These are phyloP conservation scores for Bidens hawaiensis DNA, from an alignment of 140 eudicot species.

Conservation along the genomic window DNA sequence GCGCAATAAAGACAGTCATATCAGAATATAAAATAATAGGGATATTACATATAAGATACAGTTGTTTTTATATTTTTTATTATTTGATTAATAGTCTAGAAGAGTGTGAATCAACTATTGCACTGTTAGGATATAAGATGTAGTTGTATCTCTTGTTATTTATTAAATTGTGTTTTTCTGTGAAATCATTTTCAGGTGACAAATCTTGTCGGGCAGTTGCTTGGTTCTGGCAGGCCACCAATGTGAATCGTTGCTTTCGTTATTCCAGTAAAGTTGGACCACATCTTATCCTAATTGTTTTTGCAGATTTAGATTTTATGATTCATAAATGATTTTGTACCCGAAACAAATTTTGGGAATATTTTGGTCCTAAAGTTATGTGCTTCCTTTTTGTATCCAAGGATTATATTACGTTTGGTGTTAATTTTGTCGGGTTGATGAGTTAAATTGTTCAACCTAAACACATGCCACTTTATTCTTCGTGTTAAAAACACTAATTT, in stretches of 20 bases:
- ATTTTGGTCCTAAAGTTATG: slow-evolving; percentile 5
- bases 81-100: no score
- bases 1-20: no score
- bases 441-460: neutral
- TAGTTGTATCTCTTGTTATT: neutral
- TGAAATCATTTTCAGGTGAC: slow-evolving; percentile 45
- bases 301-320: slow-evolving; percentile 20
- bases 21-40: no score
- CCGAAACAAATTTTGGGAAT: slow-evolving; percentile 9
- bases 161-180: neutral
- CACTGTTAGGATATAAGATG: neutral
- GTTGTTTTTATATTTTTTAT: no score
- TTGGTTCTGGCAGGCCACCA: slow-evolving; percentile 42
- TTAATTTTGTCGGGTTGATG: no score
- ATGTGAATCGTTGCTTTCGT: slow-evolving; percentile 23
- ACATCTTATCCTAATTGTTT: slow-evolving; percentile 5
- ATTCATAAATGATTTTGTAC: slow-evolving; percentile 8
- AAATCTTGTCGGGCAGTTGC: slow-evolving; percentile 58
- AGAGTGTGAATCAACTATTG: neutral
- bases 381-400: neutral
- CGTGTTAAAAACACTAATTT: neutral
- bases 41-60: no score
- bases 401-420: no score
- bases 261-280: neutral
- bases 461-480: neutral